Percentiles rank a stretch among this genome's conserved stretches.
Conservation (phyloP, 768 basidiomycete genomes). For the Chiua virens region DNA sequence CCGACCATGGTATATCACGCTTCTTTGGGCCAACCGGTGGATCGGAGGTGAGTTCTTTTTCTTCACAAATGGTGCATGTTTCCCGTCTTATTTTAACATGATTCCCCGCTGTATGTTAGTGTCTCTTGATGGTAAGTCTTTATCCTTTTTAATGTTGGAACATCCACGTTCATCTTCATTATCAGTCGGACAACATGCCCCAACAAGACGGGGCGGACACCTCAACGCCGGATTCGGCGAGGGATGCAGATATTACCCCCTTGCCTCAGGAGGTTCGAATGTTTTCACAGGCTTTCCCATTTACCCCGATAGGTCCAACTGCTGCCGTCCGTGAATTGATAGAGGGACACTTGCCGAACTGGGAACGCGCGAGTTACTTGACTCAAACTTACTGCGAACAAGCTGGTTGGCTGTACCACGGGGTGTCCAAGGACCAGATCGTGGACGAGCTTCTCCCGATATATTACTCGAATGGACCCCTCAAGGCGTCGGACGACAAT, state of each 20-base stretch:
- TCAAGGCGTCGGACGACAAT: constrained; percentile 35
- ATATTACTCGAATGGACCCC: constrained; percentile 36
- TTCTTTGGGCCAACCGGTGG: constrained; percentile 71
- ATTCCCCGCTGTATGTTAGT: constrained; percentile 20
- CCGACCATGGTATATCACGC: constrained; percentile 57
- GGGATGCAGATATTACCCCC: constrained; percentile 29
- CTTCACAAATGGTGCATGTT: constrained; percentile 5
- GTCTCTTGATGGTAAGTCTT: constrained; percentile 33
- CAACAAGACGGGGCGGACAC: constrained; percentile 15
- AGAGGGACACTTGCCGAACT: constrained; percentile 53
- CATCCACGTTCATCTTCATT: constrained; percentile 8
- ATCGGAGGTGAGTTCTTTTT: constrained; percentile 51
- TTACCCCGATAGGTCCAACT: constrained; percentile 56
- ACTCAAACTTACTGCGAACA: constrained; percentile 46
- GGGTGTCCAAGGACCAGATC: constrained; percentile 46
- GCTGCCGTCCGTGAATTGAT: constrained; percentile 49
- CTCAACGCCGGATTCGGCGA: constrained; percentile 26
- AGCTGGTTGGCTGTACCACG: constrained; percentile 52
- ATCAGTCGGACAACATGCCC: constrained; percentile 26
- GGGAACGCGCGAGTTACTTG: constrained; percentile 47
- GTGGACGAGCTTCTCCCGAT: constrained; percentile 41
- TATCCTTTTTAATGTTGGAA: neutral
- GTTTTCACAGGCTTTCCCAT: constrained; percentile 64
- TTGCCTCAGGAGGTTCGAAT: constrained; percentile 36
- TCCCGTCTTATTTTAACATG: constrained; percentile 8